Base-by-base conservation (phyloP, 495 filamentous ascomycete genomes). In the Terfezia claveryi region DNA sequence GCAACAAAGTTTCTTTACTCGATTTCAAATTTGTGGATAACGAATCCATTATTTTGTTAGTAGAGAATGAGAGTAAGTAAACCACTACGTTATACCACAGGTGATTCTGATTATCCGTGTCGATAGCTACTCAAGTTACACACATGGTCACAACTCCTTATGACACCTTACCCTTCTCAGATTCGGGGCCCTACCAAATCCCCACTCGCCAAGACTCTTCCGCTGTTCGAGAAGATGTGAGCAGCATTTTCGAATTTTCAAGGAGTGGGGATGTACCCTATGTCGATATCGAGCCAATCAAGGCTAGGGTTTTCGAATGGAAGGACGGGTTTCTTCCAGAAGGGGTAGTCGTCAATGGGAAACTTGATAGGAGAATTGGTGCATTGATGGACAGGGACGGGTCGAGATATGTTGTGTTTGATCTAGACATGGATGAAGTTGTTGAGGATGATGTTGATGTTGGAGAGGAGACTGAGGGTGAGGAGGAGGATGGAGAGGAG, bases 11-110 rank as follows among this genome's bases (percentile, higher is more conserved):
- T 20, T 14, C 41, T 20, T 63, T 80, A 41, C 67, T 68, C 23
- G 76, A 80, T 61, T 53, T 77, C 11, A 71, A 76, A 63, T 79
- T 80, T 52, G 69, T 77, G 16, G 70, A 75, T 44, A 76, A 79
- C 52, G 62, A 72, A 49, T 70, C 68, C 3, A 55, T 80, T 27
- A 72, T 76, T 59, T 32, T 78, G 10, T 66, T 79, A n/a, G 72
- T 73, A 59, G 54, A 66, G 11, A 62, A 69, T 32, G 55, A 64
- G 49, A 63, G 76, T 77, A 68, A 56, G 64, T 58, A n/a, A 17
- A 14, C 37, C 50, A 50, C 23, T 44, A 50, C 54, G 27, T 27
- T 11, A 52, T 6, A 10, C 23, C 32, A 50, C 12, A 38, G 16
- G 36, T 32, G 7, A 32, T 51, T 52, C 50, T n/a, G 8, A 16